Evolutionary conservation across 2,329 filamentous ascomycete genomes (phyloP).

Genomic region (Sclerotinia borealis): DNA sequence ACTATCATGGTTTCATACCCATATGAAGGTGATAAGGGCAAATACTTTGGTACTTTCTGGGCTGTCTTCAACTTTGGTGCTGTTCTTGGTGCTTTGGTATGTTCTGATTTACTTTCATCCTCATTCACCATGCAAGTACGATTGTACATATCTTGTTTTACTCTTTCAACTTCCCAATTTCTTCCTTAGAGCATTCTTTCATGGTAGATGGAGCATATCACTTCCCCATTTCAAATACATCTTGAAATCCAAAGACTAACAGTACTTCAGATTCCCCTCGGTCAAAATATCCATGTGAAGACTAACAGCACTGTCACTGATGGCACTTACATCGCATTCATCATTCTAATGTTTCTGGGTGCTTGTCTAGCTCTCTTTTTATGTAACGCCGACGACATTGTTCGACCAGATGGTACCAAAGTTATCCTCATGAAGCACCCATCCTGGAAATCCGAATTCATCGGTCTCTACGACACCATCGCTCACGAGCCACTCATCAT

Average conservation of each 20-base stretch:
- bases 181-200: neutral
- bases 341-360: slow-evolving; percentile 72
- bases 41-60: slow-evolving; percentile 90
- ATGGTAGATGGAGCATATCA: too few species aligned
- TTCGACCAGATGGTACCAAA: slow-evolving; percentile 70
- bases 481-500: slow-evolving; percentile 65
- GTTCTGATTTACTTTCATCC: slow-evolving; percentile 20
- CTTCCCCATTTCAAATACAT: neutral
- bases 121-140: neutral
- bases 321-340: slow-evolving; percentile 83
- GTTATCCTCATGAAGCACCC: slow-evolving; percentile 90
- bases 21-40: slow-evolving; percentile 72
- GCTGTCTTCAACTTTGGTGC: slow-evolving; percentile 90
- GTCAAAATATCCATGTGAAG: slow-evolving; percentile 59
- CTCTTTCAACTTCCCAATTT: neutral
- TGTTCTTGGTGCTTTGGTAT: slow-evolving; percentile 69
- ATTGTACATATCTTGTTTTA: neutral
- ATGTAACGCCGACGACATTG: slow-evolving; percentile 63
- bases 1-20: slow-evolving; percentile 90
- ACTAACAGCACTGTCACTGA: slow-evolving; percentile 51
- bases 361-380: slow-evolving; percentile 64
- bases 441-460: slow-evolving; percentile 73
- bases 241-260: neutral
- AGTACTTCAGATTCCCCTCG: slow-evolving; percentile 56
- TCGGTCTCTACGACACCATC: slow-evolving; percentile 70